Evolutionary conservation across 140 eudicot genomes (phyloP), one percentile per base, ranked within the genome.

Genomic region (Anethum foeniculum): DNA sequence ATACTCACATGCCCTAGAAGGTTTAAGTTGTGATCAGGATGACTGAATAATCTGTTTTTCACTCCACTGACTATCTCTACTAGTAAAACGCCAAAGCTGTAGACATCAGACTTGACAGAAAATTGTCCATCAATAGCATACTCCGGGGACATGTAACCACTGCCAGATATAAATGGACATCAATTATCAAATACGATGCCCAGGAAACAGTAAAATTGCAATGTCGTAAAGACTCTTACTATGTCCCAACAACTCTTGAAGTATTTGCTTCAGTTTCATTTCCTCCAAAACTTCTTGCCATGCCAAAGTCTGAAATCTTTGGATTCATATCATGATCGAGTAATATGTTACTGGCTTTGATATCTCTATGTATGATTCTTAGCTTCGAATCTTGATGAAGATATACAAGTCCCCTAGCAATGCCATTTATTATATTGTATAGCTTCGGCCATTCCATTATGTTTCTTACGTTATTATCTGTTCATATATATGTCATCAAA

Each of bases 101-200:
- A 65, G 0, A 65, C 72, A 65, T 65, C 72, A 65, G 72, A 65
- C 28, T 65, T 65, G 14, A 65, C 39, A 27, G 72, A 65, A 13
- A 65, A 65, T 65, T 27, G 19, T 30, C 72, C 72, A 0, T 65
- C 72, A 28, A 65, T 65, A 3, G 72, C 39, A 12, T 65, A 65
- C 72, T 65, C 72, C 0, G 72, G 72, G 38, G 72, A 65, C 72
- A 65, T 65, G 39, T 65, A 65, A 27, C 72, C 72, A 65, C 72
- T 65, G 38, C 39, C 8, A 30, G 38, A 30, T 10, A 25, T 11
- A 65, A 28, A 65, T 10, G 39, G 6, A 27, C 3, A 28, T 25
- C 2, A 65, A 10, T 10, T 9, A 27, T 27, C 18, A 64, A 3
- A 11, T 11, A 6, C 28, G 72, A 30, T 3, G 19, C 38, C 27